Conservation (phyloP, 768 basidiomycete species). For the Grammothele lineata region DNA sequence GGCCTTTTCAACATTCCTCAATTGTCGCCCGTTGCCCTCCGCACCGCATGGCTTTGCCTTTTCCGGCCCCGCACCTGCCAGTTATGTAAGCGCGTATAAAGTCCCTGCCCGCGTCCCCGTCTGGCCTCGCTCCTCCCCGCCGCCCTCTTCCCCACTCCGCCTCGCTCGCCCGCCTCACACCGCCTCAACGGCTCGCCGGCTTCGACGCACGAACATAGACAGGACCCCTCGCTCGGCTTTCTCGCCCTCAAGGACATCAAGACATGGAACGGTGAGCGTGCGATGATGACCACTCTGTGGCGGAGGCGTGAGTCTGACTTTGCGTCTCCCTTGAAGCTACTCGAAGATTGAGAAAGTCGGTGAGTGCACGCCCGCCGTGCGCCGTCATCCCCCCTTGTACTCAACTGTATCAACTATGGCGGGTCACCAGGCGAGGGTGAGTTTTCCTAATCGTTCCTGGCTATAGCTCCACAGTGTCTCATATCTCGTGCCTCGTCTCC, state of each 20-base stretch:
- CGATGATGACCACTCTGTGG: slow-evolving; percentile 9
- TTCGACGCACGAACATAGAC: background rate
- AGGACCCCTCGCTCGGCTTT: background rate
- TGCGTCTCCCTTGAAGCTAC: slow-evolving; percentile 62
- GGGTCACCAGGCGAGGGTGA: slow-evolving; percentile 45
- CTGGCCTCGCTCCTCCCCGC: slow-evolving; percentile 4
- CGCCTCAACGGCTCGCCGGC: background rate
- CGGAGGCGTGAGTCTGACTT: slow-evolving; percentile 1
- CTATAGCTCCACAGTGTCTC: too few species aligned
- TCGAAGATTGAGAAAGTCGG: slow-evolving; percentile 98
- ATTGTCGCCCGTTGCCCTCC: slow-evolving; percentile 16
- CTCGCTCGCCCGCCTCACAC: background rate
- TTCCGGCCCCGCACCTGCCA: background rate
- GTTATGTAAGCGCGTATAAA: slow-evolving; percentile 15
- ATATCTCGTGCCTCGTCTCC: too few species aligned
- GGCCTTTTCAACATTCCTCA: slow-evolving; percentile 10
- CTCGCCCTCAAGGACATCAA: background rate
- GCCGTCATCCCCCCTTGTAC: background rate
- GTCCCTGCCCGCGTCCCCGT: slow-evolving; percentile 1
- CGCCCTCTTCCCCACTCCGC: slow-evolving; percentile 1
- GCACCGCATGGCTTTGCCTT: slow-evolving; percentile 15
- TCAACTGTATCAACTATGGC: too few species aligned
- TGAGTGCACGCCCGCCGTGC: too few species aligned
- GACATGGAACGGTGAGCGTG: slow-evolving; percentile 24
- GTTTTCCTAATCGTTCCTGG: slow-evolving; percentile 6